A percentile compares a stretch with the other conserved stretches of the same genome.
Evolutionary conservation across 73 alveolate species (phyloP).

Genomic region (Effrenium voratum): DNA sequence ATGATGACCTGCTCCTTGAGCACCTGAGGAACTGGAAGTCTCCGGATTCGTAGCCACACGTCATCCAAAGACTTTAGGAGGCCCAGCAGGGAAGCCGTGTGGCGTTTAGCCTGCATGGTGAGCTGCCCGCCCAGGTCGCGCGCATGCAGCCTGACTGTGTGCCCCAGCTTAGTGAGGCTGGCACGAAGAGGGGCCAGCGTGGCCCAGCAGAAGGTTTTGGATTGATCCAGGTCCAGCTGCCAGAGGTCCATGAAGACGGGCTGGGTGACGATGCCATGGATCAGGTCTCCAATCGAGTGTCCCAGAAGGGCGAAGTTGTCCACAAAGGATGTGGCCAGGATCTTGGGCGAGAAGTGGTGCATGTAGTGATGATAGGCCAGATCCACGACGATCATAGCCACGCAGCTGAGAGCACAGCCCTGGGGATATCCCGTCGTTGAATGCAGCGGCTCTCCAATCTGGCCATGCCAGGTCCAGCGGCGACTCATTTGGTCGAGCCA

Average conservation of each 20-base stretch:
- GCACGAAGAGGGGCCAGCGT: background rate
- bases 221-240: background rate
- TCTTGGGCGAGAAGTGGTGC: background rate
- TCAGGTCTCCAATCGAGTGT: background rate
- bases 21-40: background rate
- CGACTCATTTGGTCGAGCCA: background rate
- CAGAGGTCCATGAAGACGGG: background rate
- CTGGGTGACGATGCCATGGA: background rate
- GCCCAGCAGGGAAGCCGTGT: no score
- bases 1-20: background rate
- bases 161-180: background rate
- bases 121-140: background rate
- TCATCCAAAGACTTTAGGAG: no score
- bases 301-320: background rate
- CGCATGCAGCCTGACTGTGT: background rate
- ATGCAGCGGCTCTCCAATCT: background rate
- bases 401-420: background rate
- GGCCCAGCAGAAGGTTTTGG: background rate
- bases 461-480: background rate
- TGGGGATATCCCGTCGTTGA: background rate
- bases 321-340: background rate
- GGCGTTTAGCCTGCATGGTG: no score
- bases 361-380: background rate
- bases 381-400: background rate
- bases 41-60: no score